Percentiles rank a stretch among this genome's conserved stretches.
Conservation (phyloP, 331 rosid species). For the Acacia concinna region DNA sequence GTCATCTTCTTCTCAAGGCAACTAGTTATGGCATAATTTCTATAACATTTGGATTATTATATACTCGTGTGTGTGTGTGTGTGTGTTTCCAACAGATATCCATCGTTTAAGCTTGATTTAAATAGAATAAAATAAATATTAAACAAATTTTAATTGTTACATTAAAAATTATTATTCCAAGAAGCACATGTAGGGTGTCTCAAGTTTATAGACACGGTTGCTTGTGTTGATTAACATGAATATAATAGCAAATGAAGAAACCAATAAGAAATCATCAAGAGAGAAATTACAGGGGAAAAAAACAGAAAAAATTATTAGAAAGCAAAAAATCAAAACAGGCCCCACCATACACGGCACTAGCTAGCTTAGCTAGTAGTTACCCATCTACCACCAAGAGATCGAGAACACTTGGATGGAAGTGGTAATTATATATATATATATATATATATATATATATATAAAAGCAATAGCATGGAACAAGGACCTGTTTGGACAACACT, state of each 20-base stretch:
- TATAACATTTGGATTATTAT: too few species aligned
- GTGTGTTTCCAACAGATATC: too few species aligned
- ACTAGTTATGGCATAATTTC: too few species aligned
- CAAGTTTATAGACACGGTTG: background rate
- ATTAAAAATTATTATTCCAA: background rate
- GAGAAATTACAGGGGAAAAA: background rate
- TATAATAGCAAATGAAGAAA: background rate
- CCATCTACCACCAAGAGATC: background rate
- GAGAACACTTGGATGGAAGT: background rate
- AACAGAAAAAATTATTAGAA: background rate
- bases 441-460: conserved; percentile 21
- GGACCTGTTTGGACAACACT: conserved; percentile 34
- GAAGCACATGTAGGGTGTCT: background rate
- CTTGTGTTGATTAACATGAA: background rate
- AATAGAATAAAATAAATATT: too few species aligned
- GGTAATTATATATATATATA: conserved; percentile 19
- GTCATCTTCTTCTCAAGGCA: too few species aligned
- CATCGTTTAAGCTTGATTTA: background rate
- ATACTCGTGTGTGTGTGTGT: too few species aligned
- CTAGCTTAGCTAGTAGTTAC: conserved; percentile 33
- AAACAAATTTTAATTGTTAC: background rate
- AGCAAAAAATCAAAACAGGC: background rate
- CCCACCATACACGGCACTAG: conserved; percentile 35
- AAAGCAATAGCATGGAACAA: conserved; percentile 23
- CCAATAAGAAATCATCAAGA: background rate